Percentiles rank a stretch among this genome's conserved stretches.
Conservation (phyloP, 23 red algal species). For the Gracilaria domingensis region DNA sequence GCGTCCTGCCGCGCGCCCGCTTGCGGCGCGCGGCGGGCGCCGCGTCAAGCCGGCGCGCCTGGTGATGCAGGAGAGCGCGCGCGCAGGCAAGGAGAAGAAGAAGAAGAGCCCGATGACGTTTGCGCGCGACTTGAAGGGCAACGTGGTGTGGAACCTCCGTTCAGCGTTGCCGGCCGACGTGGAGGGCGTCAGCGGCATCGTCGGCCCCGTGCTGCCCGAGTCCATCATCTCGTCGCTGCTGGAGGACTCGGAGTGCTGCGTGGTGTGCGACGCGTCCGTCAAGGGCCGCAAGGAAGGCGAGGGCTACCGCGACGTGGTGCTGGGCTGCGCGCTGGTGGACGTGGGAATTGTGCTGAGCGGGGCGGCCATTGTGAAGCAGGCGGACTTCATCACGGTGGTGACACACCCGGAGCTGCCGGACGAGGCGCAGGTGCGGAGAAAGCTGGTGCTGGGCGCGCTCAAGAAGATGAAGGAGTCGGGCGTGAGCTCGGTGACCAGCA, state of each 20-base stretch:
- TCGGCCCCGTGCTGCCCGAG: slow-evolving; percentile 14
- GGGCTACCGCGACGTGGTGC: slow-evolving; percentile 30
- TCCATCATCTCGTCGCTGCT: slow-evolving; percentile 33
- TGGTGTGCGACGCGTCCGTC: slow-evolving; percentile 58
- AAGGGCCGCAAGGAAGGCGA: slow-evolving; percentile 75
- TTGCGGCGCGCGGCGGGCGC: neutral
- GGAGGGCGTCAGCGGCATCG: slow-evolving; percentile 11
- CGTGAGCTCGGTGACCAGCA: slow-evolving; percentile 24
- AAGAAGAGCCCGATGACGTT: slow-evolving; percentile 54
- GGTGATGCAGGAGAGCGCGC: slow-evolving; percentile 24
- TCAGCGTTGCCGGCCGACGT: slow-evolving; percentile 45
- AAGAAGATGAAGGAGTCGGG: slow-evolving; percentile 70
- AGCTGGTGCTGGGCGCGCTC: slow-evolving; percentile 52
- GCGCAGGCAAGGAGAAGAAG: slow-evolving; percentile 29
- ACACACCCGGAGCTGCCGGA: slow-evolving; percentile 25
- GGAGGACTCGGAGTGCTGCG: slow-evolving; percentile 36
- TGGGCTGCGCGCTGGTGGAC: slow-evolving; percentile 53
- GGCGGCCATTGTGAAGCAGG: slow-evolving; percentile 20
- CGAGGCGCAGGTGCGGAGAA: slow-evolving; percentile 37
- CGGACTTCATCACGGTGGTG: slow-evolving; percentile 30
- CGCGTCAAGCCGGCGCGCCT: slow-evolving; percentile 45
- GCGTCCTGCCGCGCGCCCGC: slow-evolving; percentile 1
- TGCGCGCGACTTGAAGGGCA: slow-evolving; percentile 62
- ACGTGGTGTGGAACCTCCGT: slow-evolving; percentile 66
- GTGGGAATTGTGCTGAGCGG: slow-evolving; percentile 17